Evolutionary conservation across 2,329 filamentous ascomycete species (phyloP).

Genomic region (Penicillium sp.): DNA sequence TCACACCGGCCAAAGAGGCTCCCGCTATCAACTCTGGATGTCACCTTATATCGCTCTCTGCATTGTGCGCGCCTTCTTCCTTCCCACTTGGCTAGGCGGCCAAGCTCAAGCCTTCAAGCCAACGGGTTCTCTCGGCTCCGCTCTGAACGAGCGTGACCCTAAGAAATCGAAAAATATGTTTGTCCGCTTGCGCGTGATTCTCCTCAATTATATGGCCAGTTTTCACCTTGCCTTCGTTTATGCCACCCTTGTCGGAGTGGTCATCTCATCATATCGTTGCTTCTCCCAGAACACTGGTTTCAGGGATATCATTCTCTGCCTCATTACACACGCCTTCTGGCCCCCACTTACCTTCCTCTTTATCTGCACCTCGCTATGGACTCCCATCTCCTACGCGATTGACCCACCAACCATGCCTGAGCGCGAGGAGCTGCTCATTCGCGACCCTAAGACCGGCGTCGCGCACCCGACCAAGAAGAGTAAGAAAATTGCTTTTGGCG

Average conservation of each 20-base stretch:
- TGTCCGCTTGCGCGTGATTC: conserved; percentile 54
- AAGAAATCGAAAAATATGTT: conserved; percentile 45
- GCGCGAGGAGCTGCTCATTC: conserved; percentile 56
- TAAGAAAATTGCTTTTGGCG: conserved; percentile 57
- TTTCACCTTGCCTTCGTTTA: conserved; percentile 59
- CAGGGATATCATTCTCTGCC: conserved; percentile 48
- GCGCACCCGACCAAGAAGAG: conserved; percentile 47
- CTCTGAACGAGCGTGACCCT: conserved; percentile 58
- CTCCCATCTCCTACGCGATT: conserved; percentile 60
- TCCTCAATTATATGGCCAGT: conserved; percentile 56
- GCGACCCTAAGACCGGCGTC: conserved; percentile 54
- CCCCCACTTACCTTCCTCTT: conserved; percentile 60
- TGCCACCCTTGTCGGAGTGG: conserved; percentile 53
- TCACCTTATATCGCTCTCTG: conserved; percentile 60
- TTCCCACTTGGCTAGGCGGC: conserved; percentile 61
- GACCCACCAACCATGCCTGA: conserved; percentile 59
- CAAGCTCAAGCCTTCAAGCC: conserved; percentile 60
- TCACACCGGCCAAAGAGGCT: conserved; percentile 58
- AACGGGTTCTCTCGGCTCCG: conserved; percentile 57
- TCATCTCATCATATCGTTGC: conserved; percentile 53
- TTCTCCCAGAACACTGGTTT: conserved; percentile 43
- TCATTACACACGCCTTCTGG: conserved; percentile 63
- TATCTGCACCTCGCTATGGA: conserved; percentile 57
- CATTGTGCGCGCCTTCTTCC: conserved; percentile 57
- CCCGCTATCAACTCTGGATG: conserved; percentile 62